phyloP scores from a whole-genome alignment of 2,329 filamentous ascomycete genomes.

The Massarina eburnea region DNA sequence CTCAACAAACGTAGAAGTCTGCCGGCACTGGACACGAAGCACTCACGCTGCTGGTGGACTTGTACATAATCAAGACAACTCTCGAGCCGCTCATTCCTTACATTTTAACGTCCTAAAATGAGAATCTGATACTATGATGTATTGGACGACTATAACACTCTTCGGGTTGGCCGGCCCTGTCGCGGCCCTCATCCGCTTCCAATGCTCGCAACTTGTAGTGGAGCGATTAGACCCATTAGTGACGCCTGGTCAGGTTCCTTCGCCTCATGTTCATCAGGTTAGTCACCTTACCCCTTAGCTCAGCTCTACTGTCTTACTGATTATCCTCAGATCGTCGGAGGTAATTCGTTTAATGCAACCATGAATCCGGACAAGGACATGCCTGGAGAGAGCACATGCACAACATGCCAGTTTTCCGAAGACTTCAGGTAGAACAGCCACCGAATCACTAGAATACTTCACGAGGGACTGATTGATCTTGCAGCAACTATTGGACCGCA shows the following conservation, averaged over 20 bases:
- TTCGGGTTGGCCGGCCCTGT: conserved; percentile 10
- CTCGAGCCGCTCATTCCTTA: not conserved
- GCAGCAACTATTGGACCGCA: conserved; percentile 30
- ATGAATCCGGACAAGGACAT: conserved; percentile 17
- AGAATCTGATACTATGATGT: conserved; percentile 4
- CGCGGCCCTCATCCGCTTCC: conserved; percentile 21
- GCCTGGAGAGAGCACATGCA: conserved; percentile 22
- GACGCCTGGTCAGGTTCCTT: conserved; percentile 20
- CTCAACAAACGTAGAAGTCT: not conserved
- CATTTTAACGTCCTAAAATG: no score
- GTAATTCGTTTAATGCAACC: conserved; percentile 24
- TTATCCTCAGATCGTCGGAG: conserved; percentile 14
- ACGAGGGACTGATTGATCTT: conserved; percentile 17
- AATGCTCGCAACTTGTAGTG: conserved; percentile 29
- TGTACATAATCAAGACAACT: not conserved
- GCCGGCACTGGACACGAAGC: no score
- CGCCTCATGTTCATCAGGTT: conserved; percentile 26
- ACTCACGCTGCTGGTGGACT: not conserved
- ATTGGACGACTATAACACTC: conserved; percentile 3
- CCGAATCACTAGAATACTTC: not conserved
- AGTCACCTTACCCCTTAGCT: not conserved
- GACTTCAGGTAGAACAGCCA: conserved; percentile 9
- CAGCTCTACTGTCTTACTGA: not conserved
- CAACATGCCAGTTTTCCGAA: conserved; percentile 20
- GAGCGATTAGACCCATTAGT: conserved; percentile 29